Conservation (phyloP, 768 basidiomycete genomes). For the Hortiboletus campestris region DNA sequence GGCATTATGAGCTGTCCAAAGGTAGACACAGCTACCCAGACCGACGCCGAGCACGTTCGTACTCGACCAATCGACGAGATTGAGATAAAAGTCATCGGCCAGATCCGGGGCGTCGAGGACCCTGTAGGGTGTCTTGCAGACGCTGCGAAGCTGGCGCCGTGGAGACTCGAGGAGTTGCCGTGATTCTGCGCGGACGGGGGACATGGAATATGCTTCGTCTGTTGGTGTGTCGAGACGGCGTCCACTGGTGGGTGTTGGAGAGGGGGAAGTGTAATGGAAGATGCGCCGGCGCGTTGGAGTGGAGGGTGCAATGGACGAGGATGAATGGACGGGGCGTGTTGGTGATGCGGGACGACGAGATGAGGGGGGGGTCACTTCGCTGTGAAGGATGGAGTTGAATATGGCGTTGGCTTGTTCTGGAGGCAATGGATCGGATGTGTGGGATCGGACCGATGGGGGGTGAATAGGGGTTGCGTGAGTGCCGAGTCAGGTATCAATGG, state of each 20-base stretch:
- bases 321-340: conserved; percentile 40
- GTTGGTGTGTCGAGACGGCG: conserved; percentile 77
- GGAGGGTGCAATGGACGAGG: conserved; percentile 40
- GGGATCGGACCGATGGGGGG: conserved; percentile 13
- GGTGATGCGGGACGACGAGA: conserved; percentile 64
- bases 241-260: conserved; percentile 44
- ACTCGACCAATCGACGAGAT: conserved; percentile 95
- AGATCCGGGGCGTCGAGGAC: conserved; percentile 97
- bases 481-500: background rate
- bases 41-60: conserved; percentile 96
- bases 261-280: conserved; percentile 67
- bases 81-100: conserved; percentile 98
- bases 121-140: conserved; percentile 94
- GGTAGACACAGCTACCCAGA: conserved; percentile 87
- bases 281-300: conserved; percentile 56
- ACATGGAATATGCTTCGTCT: conserved; percentile 87
- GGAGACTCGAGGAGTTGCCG: conserved; percentile 83
- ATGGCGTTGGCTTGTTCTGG: conserved; percentile 83
- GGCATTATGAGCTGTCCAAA: conserved; percentile 95
- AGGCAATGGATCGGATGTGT: background rate
- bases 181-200: conserved; percentile 82
- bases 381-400: conserved; percentile 73
- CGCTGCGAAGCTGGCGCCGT: conserved; percentile 72
- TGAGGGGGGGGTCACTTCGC: conserved; percentile 73
- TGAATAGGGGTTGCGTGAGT: conserved; percentile 1